Evolutionary conservation across 331 rosid genomes (phyloP).

Genomic region (Spiraea crenata): DNA sequence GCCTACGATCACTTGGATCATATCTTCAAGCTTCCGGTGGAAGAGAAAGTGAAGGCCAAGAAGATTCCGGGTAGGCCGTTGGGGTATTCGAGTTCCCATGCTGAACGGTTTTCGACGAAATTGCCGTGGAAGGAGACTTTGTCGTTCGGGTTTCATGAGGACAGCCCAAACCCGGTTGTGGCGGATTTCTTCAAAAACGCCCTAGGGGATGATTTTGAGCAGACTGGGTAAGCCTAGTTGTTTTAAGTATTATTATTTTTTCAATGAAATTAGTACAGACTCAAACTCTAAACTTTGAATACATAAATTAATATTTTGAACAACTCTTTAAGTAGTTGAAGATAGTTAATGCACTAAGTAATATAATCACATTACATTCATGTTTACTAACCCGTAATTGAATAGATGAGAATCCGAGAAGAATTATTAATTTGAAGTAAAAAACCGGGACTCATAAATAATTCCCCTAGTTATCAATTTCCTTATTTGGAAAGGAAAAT

Average conservation of each 20-base stretch:
- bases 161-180: slow-evolving; percentile 31
- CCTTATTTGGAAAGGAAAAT: too few relatives aligned
- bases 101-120: slow-evolving; percentile 63
- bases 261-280: too few relatives aligned
- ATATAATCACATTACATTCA: too few relatives aligned
- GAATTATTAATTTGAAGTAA: too few relatives aligned
- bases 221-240: slow-evolving; percentile 52
- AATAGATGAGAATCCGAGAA: neutral
- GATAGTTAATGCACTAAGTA: too few relatives aligned
- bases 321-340: too few relatives aligned
- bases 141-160: slow-evolving; percentile 48
- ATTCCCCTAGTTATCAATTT: too few relatives aligned
- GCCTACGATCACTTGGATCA: slow-evolving; percentile 49
- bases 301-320: too few relatives aligned
- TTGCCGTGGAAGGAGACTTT: slow-evolving; percentile 92
- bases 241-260: neutral
- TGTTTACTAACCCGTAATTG: too few relatives aligned
- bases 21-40: slow-evolving; percentile 53
- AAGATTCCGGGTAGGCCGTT: slow-evolving; percentile 39
- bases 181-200: slow-evolving; percentile 50
- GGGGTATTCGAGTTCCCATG: slow-evolving; percentile 83
- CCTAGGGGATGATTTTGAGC: slow-evolving; percentile 51
- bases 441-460: too few relatives aligned
- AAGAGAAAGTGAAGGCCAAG: slow-evolving; percentile 31
- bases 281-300: too few relatives aligned